These are phyloP conservation scores for Phytopythium montanum DNA, from an alignment of 352 stramenopile genomes.

Conservation along the genomic window DNA sequence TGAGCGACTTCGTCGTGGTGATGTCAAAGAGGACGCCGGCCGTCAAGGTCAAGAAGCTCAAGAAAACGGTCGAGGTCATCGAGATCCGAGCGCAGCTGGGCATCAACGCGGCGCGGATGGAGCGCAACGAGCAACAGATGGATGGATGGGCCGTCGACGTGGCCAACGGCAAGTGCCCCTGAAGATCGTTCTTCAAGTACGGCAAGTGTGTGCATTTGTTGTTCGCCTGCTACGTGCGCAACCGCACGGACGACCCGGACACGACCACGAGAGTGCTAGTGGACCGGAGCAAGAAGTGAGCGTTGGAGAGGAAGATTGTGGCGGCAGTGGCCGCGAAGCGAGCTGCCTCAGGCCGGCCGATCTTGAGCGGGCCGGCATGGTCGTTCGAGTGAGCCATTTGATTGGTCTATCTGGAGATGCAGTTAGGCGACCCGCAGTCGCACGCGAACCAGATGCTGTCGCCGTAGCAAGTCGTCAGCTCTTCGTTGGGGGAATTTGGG, in stretches of 20 bases:
- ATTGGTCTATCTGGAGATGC: background rate
- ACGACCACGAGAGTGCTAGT: background rate
- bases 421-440: background rate
- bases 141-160: slow-evolving; percentile 6
- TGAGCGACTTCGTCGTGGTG: background rate
- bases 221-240: background rate
- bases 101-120: background rate
- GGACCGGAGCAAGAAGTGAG: background rate
- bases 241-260: too few species aligned
- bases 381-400: background rate
- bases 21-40: background rate
- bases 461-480: background rate
- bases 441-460: background rate
- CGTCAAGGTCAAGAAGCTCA: background rate
- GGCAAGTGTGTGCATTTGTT: slow-evolving; percentile 7
- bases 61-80: background rate
- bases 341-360: background rate
- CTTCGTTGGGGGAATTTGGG: background rate
- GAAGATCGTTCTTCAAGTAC: slow-evolving; percentile 4
- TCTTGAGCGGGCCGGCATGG: background rate
- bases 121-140: background rate
- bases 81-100: background rate
- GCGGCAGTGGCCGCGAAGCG: background rate
- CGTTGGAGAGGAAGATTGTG: background rate
- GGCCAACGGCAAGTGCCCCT: background rate